phyloP scores from a whole-genome alignment of 2,329 filamentous ascomycete species.

The Cladosporium colombiae region DNA sequence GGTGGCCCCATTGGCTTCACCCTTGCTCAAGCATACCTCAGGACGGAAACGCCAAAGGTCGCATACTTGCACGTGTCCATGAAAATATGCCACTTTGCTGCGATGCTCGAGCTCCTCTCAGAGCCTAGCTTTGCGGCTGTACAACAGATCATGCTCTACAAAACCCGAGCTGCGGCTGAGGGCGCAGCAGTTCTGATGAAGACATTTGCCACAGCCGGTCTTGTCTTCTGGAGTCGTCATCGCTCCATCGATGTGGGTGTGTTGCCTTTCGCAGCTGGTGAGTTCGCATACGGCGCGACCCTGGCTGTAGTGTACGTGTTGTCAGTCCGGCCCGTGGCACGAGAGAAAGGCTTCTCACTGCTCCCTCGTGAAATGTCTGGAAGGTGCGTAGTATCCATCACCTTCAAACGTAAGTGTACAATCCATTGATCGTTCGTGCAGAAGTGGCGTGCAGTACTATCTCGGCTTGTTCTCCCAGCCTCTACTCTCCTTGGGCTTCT shows the following conservation, averaged over 20 bases:
- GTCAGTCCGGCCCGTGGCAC: conserved; percentile 60
- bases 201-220: conserved; percentile 71
- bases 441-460: conserved; percentile 49
- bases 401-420: conserved; percentile 26
- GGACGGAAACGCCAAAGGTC: conserved; percentile 52
- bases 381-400: conserved; percentile 40
- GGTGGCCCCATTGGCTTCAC: conserved; percentile 56
- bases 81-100: conserved; percentile 57
- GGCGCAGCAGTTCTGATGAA: conserved; percentile 76
- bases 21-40: conserved; percentile 69
- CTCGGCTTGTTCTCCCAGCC: conserved; percentile 66
- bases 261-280: conserved; percentile 85
- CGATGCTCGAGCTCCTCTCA: conserved; percentile 72
- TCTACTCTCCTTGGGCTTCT: conserved; percentile 72
- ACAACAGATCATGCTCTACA: conserved; percentile 78
- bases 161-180: conserved; percentile 78
- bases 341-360: conserved; percentile 67
- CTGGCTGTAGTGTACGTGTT: conserved; percentile 70
- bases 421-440: conserved; percentile 29
- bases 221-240: conserved; percentile 64
- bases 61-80: conserved; percentile 65
- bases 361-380: conserved; percentile 49
- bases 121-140: conserved; percentile 90
- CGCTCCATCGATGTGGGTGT: conserved; percentile 64
- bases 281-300: conserved; percentile 71